phyloP scores from a whole-genome alignment of 2,329 filamentous ascomycete species.

The Aureobasidium lini region DNA sequence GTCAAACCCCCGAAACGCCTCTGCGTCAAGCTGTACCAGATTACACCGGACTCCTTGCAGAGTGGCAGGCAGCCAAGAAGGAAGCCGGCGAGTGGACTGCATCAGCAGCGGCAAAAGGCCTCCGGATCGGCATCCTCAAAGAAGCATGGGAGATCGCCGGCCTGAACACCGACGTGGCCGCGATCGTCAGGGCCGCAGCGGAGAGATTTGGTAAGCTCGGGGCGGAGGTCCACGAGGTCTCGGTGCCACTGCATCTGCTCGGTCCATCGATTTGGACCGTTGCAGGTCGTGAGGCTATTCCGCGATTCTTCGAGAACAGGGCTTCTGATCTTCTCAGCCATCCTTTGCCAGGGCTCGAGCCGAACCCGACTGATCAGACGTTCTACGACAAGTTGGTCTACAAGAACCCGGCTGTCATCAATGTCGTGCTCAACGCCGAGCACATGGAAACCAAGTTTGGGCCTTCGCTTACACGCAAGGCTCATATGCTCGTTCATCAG shows the following conservation, averaged over 20 bases:
- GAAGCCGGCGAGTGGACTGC: conserved; percentile 24
- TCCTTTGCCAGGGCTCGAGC: conserved; percentile 26
- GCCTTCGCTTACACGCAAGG: conserved; percentile 35
- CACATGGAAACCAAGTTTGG: conserved; percentile 26
- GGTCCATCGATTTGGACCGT: conserved; percentile 44
- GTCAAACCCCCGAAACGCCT: conserved; percentile 35
- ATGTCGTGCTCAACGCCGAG: conserved; percentile 35
- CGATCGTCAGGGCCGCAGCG: conserved; percentile 31
- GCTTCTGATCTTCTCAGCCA: conserved; percentile 25
- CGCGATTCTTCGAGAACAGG: conserved; percentile 24
- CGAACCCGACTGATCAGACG: conserved; percentile 10
- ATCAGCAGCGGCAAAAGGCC: conserved; percentile 28
- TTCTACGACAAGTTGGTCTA: conserved; percentile 39
- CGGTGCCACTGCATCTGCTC: conserved; percentile 40
- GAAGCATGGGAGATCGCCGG: conserved; percentile 36
- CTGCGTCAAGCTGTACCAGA: conserved; percentile 29
- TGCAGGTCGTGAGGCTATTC: conserved; percentile 26
- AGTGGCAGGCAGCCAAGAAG: conserved; percentile 23
- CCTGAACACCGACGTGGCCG: conserved; percentile 32
- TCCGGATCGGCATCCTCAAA: conserved; percentile 41
- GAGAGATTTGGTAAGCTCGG: conserved; percentile 34
- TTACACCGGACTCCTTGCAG: conserved; percentile 26
- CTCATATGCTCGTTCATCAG: conserved; percentile 39
- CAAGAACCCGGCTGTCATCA: conserved; percentile 40
- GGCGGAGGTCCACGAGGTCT: conserved; percentile 39